Conservation (phyloP, 2,329 filamentous ascomycete genomes). For the Westerdykella sp. region DNA sequence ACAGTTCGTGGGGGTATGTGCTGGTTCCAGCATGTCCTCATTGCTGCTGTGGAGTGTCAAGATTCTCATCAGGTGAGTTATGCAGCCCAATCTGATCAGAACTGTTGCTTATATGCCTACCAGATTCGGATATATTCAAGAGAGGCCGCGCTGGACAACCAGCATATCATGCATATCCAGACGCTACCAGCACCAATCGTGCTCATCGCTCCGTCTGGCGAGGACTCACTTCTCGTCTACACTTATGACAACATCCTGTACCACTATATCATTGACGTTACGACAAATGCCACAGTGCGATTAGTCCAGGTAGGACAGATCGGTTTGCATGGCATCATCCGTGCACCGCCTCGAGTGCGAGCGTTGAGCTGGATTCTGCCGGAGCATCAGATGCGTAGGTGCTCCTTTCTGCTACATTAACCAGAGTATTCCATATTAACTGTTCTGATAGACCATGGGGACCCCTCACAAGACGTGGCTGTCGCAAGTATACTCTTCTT, state of each 20-base stretch:
- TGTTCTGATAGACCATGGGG: slow-evolving; percentile 59
- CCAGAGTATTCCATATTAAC: slow-evolving; percentile 8
- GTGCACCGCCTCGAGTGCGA: slow-evolving; percentile 85
- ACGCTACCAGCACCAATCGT: slow-evolving; percentile 80
- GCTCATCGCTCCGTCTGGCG: slow-evolving; percentile 78
- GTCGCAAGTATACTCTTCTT: slow-evolving; percentile 90
- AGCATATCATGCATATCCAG: slow-evolving; percentile 69
- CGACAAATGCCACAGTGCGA: slow-evolving; percentile 58
- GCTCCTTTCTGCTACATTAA: not conserved
- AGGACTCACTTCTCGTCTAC: slow-evolving; percentile 92
- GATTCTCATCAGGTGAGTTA: slow-evolving; percentile 62
- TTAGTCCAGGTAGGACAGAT: slow-evolving; percentile 96
- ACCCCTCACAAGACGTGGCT: slow-evolving; percentile 91
- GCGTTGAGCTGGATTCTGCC: slow-evolving; percentile 94
- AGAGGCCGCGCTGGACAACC: slow-evolving; percentile 69
- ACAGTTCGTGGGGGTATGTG: slow-evolving; percentile 94
- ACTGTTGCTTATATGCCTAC: not conserved
- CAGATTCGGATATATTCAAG: slow-evolving; percentile 85
- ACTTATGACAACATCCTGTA: slow-evolving; percentile 95
- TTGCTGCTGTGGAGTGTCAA: slow-evolving; percentile 85
- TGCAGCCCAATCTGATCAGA: not conserved
- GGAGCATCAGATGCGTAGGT: slow-evolving; percentile 71
- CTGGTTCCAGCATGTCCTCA: slow-evolving; percentile 93
- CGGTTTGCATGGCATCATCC: slow-evolving; percentile 90
- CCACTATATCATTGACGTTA: slow-evolving; percentile 80